phyloP scores from a whole-genome alignment of 1,284 basidiomycete species.

The Cryptococcus sp. region DNA sequence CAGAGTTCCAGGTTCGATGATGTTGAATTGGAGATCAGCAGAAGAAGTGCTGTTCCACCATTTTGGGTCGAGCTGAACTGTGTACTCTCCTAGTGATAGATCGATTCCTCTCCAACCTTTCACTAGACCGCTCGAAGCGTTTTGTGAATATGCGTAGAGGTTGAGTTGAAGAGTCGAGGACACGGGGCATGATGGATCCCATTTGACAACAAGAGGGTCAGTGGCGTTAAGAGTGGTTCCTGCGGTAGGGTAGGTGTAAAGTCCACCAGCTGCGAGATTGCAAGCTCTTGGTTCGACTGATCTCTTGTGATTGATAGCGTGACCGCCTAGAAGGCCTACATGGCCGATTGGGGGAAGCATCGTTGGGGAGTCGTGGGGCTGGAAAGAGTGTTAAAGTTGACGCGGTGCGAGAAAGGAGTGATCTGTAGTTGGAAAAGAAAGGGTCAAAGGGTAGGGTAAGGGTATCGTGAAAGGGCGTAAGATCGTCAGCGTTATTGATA shows the following conservation, averaged over 20 bases:
- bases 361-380: not conserved
- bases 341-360: not conserved
- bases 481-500: not conserved
- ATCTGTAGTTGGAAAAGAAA: not conserved
- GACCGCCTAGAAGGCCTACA: not conserved
- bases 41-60: slow-evolving; percentile 71
- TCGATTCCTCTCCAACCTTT: slow-evolving; percentile 62
- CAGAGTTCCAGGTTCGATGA: slow-evolving; percentile 57
- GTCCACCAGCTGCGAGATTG: slow-evolving; percentile 37
- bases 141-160: slow-evolving; percentile 58
- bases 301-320: not conserved
- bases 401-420: not conserved
- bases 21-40: slow-evolving; percentile 60
- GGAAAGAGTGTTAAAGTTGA: not conserved
- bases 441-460: not conserved
- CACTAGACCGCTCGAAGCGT: slow-evolving; percentile 49
- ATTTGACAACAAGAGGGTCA: slow-evolving; percentile 60
- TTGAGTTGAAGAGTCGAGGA: slow-evolving; percentile 64
- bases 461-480: not conserved
- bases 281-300: slow-evolving; percentile 5
- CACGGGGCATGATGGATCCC: slow-evolving; percentile 62
- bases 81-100: slow-evolving; percentile 57
- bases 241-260: slow-evolving; percentile 63
- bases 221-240: slow-evolving; percentile 56
- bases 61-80: slow-evolving; percentile 56